Percentiles rank a stretch among this genome's conserved stretches.
Evolutionary conservation across 1,284 basidiomycete species (phyloP).

Genomic region (Malassezia sp.): DNA sequence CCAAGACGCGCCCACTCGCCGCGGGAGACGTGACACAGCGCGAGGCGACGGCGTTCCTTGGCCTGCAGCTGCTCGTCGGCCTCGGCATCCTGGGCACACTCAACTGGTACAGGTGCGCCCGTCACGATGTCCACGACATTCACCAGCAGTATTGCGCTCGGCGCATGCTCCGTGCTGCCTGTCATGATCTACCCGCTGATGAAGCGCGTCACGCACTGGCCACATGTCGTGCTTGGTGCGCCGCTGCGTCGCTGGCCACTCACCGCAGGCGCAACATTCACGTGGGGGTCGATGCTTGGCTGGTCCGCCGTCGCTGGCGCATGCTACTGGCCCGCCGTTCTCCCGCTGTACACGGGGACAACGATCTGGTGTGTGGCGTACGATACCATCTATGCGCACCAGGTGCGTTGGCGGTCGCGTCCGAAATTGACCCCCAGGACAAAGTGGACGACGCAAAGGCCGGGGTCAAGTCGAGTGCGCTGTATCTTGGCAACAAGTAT

Average conservation of each 20-base stretch:
- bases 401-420: constrained; percentile 52
- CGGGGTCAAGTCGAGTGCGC: constrained; percentile 85
- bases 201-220: constrained; percentile 96
- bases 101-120: constrained; percentile 82
- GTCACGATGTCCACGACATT: not conserved
- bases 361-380: constrained; percentile 90
- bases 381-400: constrained; percentile 96
- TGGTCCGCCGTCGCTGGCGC: constrained; percentile 83
- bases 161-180: constrained; percentile 74
- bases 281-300: constrained; percentile 91
- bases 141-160: constrained; percentile 64
- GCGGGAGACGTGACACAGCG: constrained; percentile 65
- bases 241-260: constrained; percentile 48
- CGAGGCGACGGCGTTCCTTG: constrained; percentile 74
- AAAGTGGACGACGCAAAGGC: constrained; percentile 78
- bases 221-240: constrained; percentile 58
- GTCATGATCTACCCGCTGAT: constrained; percentile 88
- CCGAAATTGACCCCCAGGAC: constrained; percentile 56
- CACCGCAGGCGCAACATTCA: constrained; percentile 83
- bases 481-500: constrained; percentile 62
- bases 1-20: constrained; percentile 62
- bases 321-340: constrained; percentile 61
- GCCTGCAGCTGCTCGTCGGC: constrained; percentile 68
- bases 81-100: constrained; percentile 81
- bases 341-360: constrained; percentile 81